A percentile compares a stretch with the other conserved stretches of the same genome.
phyloP scores from a whole-genome alignment of 2,329 filamentous ascomycete species.

The Colletotrichum eremochloae region DNA sequence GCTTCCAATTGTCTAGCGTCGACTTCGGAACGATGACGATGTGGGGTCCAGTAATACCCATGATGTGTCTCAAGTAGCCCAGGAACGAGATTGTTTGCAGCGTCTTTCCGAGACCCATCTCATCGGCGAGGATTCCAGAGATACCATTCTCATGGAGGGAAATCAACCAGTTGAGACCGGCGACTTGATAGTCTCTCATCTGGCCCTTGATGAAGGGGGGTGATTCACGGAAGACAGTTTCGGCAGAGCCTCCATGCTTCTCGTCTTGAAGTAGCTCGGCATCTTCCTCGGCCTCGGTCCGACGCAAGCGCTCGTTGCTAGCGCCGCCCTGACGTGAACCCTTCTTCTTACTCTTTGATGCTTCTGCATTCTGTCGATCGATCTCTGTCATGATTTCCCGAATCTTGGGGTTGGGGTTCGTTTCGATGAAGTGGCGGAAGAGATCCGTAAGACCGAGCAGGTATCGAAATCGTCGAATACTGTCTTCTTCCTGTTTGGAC shows the following conservation, averaged over 20 bases:
- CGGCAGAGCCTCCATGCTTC: slow-evolving; percentile 85
- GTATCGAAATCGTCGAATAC: slow-evolving; percentile 93
- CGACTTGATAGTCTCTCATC: slow-evolving; percentile 97
- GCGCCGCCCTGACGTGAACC: slow-evolving; percentile 87
- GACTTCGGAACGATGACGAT: slow-evolving; percentile 95
- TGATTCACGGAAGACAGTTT: slow-evolving; percentile 94
- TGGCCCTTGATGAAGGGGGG: slow-evolving; percentile 87
- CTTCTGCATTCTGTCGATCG: slow-evolving; percentile 89
- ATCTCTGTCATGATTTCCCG: slow-evolving; percentile 95
- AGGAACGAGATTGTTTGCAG: slow-evolving; percentile 97
- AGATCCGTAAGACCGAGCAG: slow-evolving; percentile 94
- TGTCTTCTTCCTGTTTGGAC: slow-evolving; percentile 85
- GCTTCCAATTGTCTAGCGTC: slow-evolving; percentile 97
- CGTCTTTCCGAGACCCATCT: slow-evolving; percentile 99
- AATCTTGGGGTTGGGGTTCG: slow-evolving; percentile 94
- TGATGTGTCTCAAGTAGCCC: slow-evolving; percentile 92
- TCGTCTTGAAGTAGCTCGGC: slow-evolving; percentile 90
- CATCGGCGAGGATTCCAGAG: slow-evolving; percentile 95
- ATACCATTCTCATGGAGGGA: slow-evolving; percentile 99
- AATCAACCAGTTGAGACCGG: slow-evolving; percentile 96
- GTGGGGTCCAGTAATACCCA: slow-evolving; percentile 91
- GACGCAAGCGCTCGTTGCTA: slow-evolving; percentile 80
- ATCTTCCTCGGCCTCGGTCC: slow-evolving; percentile 98
- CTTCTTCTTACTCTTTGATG: slow-evolving; percentile 78
- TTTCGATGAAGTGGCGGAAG: slow-evolving; percentile 98